Percentiles rank a stretch among this genome's conserved stretches.
Conservation (phyloP, 2,329 filamentous ascomycete genomes). For the Penicillium hordei region DNA sequence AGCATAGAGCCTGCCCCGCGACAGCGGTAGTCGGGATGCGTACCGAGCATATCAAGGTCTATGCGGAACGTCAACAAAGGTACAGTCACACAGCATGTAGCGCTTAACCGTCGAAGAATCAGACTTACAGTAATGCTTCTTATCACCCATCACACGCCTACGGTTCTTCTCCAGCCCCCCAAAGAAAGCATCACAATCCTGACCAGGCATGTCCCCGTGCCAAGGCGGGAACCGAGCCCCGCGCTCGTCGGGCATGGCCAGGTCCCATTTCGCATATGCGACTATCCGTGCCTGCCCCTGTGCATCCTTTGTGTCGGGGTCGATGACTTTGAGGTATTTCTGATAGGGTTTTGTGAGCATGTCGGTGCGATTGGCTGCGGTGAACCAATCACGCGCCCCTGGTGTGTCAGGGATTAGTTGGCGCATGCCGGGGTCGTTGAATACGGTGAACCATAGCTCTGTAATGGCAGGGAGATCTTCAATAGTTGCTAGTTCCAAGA, state of each 20-base stretch:
- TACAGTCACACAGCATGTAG: neutral
- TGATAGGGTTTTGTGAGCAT: slow-evolving; percentile 26
- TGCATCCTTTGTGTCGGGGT: slow-evolving; percentile 12
- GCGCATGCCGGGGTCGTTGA: slow-evolving; percentile 22
- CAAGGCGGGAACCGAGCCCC: slow-evolving; percentile 32
- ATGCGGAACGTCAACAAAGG: neutral
- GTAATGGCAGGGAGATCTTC: slow-evolving; percentile 27
- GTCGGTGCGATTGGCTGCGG: slow-evolving; percentile 22
- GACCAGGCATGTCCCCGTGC: slow-evolving; percentile 22
- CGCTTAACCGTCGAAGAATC: neutral
- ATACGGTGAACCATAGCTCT: slow-evolving; percentile 28
- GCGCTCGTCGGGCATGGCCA: slow-evolving; percentile 24
- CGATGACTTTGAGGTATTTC: slow-evolving; percentile 31
- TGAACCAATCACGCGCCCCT: slow-evolving; percentile 28
- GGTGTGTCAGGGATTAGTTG: slow-evolving; percentile 31
- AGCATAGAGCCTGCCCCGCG: slow-evolving; percentile 45
- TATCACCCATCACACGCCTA: slow-evolving; percentile 24
- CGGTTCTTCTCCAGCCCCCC: slow-evolving; percentile 22
- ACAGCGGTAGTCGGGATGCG: slow-evolving; percentile 44
- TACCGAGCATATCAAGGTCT: slow-evolving; percentile 43
- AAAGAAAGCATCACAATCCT: slow-evolving; percentile 23
- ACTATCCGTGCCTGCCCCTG: slow-evolving; percentile 19
- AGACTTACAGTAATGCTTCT: slow-evolving; percentile 30
- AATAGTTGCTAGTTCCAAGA: slow-evolving; percentile 18
- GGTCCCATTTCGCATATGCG: slow-evolving; percentile 35